Evolutionary conservation across 2,329 filamentous ascomycete genomes (phyloP), one percentile per base, ranked within the genome.

Genomic region (Nemania bipapillata): DNA sequence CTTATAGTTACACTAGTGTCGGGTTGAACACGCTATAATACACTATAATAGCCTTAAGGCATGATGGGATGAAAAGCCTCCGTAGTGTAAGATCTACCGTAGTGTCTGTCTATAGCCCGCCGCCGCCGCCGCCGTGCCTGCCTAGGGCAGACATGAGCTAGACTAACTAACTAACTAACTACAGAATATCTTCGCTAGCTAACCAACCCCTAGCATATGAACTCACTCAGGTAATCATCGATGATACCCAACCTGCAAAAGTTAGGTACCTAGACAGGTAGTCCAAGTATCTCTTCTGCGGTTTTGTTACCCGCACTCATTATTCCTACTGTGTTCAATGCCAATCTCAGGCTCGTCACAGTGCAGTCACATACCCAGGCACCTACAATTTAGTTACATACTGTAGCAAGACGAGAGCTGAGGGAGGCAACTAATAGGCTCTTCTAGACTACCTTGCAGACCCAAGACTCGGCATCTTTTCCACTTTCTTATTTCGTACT

Each of bases 21-120:
- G 17, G 40, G 28, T 12, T 50, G 24, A 50, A 22, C 22, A 42
- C 22, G 54, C n/a, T 35, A 63, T 15, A 30, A 30, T 12, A 50
- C 22, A 30, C 37, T 24, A 30, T 22, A 24, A 32, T 26, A 26
- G 28, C 7, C 22, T 50, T 20, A 58, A 47, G 45, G 66, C 61
- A 61, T 65, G 53, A 63, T 66, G 66, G 63, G 63, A 69, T 52
- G 66, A 66, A 66, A 66, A 69, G 53, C 56, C 56, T 58, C 66
- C 66, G 57, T 49, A 63, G 45, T 42, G 63, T 63, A 54, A 62
- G 63, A 68, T 68, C 62, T 68, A 20, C 66, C 42, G 66, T 49
- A 57, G n/a, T n/a, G n/a, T n/a, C n/a, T n/a, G n/a, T n/a, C n/a
- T 62, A 58, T 54, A 59, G 26, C 62, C 62, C 62, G 57, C 62